A percentile compares a stretch with the other conserved stretches of the same genome.
Evolutionary conservation across 768 basidiomycete genomes (phyloP).

Genomic region (Solioccasus polychromus): DNA sequence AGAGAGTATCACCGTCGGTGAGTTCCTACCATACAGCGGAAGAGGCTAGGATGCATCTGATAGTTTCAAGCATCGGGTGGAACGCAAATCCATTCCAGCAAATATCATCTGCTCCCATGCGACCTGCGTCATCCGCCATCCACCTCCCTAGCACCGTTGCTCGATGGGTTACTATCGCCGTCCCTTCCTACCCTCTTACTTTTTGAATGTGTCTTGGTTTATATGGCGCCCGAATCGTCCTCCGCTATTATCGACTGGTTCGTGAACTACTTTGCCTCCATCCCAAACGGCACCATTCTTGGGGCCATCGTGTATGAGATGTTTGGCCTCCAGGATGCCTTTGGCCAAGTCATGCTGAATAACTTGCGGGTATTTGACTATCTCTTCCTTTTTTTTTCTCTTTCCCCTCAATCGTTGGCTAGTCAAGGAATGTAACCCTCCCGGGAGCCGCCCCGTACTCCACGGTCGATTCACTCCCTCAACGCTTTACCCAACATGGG

Average conservation of each 20-base stretch:
- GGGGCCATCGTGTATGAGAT: conserved; percentile 86
- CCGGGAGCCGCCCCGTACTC: conserved; percentile 70
- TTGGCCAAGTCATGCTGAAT: conserved; percentile 89
- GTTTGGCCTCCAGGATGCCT: conserved; percentile 83
- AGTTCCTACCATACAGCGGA: background rate
- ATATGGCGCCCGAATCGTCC: conserved; percentile 70
- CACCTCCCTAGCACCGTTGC: conserved; percentile 41
- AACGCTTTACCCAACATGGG: conserved; percentile 56
- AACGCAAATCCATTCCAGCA: conserved; percentile 51
- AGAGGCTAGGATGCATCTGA: background rate
- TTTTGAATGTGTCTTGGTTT: conserved; percentile 92
- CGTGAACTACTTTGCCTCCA: conserved; percentile 44
- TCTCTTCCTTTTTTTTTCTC: background rate
- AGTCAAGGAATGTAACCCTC: conserved; percentile 72
- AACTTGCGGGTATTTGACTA: conserved; percentile 67
- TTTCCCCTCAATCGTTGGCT: conserved; percentile 1
- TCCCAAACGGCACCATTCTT: conserved; percentile 22
- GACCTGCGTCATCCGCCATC: conserved; percentile 69
- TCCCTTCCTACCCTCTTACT: conserved; percentile 76
- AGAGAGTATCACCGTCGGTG: conserved; percentile 13
- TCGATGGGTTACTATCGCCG: conserved; percentile 48
- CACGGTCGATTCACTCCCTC: conserved; percentile 49
- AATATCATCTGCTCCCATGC: conserved; percentile 64
- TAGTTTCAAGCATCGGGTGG: conserved; percentile 14
- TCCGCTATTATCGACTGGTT: conserved; percentile 73